Conservation (phyloP, 768 basidiomycete species). For the Hortiboletus campestris region DNA sequence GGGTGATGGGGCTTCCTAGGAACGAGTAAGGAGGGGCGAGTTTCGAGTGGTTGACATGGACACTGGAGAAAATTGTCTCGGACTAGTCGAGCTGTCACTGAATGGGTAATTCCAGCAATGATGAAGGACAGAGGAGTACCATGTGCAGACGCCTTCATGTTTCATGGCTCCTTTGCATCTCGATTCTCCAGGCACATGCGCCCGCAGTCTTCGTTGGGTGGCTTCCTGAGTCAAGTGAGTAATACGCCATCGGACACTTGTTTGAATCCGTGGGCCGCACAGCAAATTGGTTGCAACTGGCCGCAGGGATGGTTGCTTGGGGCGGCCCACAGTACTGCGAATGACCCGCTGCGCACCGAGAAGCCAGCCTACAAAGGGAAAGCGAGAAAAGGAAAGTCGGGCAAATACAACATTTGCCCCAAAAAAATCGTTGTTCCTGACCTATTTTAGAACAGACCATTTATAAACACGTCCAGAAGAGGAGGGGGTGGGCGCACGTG, state of each 20-base stretch:
- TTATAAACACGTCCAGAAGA: too few species aligned
- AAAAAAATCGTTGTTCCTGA: background rate
- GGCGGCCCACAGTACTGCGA: background rate
- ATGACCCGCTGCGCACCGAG: background rate
- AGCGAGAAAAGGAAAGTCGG: conserved; percentile 3
- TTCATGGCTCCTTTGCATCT: background rate
- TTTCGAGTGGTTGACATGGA: background rate
- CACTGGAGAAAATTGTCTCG: background rate
- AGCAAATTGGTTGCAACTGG: background rate
- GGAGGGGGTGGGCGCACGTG: background rate
- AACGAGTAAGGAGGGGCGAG: background rate
- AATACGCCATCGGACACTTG: background rate
- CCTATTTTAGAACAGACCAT: background rate
- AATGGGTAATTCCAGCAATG: background rate
- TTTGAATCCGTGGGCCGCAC: conserved; percentile 1
- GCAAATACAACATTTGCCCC: conserved; percentile 11
- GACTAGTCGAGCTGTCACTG: background rate
- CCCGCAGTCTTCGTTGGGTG: background rate
- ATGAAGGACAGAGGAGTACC: background rate
- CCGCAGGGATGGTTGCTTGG: background rate
- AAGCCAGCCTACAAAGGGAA: conserved; percentile 1
- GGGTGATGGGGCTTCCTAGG: background rate
- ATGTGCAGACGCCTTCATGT: background rate
- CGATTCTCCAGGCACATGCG: background rate
- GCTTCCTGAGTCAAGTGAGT: background rate